A percentile compares a stretch with the other conserved stretches of the same genome.
phyloP scores from a whole-genome alignment of 306 rosid species.

The Chamaecrista fasciculata region DNA sequence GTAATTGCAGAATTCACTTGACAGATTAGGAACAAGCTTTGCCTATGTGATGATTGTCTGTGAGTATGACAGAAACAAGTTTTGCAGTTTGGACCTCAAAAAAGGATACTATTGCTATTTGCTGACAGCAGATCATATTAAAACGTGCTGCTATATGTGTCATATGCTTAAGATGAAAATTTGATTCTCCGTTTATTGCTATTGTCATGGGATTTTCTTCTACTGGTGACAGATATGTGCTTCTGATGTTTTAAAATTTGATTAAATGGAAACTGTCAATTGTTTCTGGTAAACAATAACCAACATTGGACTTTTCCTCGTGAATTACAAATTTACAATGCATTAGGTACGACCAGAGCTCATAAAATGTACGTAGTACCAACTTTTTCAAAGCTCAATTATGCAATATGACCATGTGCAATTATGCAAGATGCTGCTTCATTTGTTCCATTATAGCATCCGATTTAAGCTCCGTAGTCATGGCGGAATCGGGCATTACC shows the following conservation, averaged over 20 bases:
- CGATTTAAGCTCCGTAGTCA: conserved; percentile 47
- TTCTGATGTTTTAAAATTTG: neutral
- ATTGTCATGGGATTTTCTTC: neutral
- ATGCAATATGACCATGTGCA: neutral
- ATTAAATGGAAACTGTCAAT: neutral
- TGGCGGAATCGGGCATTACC: conserved; percentile 42
- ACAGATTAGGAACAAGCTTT: neutral
- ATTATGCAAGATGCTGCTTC: conserved; percentile 59
- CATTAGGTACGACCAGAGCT: neutral
- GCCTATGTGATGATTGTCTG: neutral
- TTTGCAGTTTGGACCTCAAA: neutral
- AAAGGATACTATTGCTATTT: neutral
- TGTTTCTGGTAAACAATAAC: neutral
- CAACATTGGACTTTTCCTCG: neutral
- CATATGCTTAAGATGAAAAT: neutral
- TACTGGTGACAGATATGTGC: neutral
- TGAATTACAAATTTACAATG: neutral
- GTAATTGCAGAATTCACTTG: neutral
- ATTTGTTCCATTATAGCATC: conserved; percentile 68
- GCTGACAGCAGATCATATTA: neutral
- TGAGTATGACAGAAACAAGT: neutral
- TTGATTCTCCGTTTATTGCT: neutral
- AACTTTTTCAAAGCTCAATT: neutral
- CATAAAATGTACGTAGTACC: neutral
- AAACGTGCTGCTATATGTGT: neutral